Conservation (phyloP, 768 basidiomycete genomes). For the Mycena alexandri region DNA sequence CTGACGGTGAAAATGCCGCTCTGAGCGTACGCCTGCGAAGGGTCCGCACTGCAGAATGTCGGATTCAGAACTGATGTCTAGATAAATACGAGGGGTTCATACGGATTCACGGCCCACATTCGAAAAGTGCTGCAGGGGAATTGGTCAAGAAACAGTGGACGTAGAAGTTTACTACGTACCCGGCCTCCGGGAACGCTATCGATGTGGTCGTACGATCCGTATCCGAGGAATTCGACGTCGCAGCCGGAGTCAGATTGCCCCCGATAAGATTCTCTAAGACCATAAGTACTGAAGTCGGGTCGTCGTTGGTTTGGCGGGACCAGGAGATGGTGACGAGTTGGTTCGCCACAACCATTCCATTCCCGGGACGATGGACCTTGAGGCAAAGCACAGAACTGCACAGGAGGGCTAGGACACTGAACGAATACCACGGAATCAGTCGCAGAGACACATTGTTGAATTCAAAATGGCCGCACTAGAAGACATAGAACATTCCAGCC, state of each 20-base stretch:
- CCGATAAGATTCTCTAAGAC: slow-evolving; percentile 14
- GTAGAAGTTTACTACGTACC: slow-evolving; percentile 2
- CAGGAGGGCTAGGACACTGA: slow-evolving; percentile 30
- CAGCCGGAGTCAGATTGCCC: not conserved
- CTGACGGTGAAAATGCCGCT: too few relatives aligned
- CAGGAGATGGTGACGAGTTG: not conserved
- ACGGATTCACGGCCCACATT: too few relatives aligned
- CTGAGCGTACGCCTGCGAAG: too few relatives aligned
- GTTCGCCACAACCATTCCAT: not conserved
- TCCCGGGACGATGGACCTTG: slow-evolving; percentile 13
- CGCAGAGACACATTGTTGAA: not conserved
- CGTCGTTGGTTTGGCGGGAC: not conserved
- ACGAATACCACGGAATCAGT: not conserved
- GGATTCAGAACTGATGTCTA: too few relatives aligned
- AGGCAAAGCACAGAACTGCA: slow-evolving; percentile 11
- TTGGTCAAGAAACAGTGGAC: too few relatives aligned
- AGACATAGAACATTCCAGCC: slow-evolving; percentile 33
- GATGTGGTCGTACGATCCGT: not conserved
- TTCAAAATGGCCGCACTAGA: slow-evolving; percentile 12
- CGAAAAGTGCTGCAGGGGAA: too few relatives aligned
- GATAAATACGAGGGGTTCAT: too few relatives aligned
- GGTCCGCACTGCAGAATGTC: too few relatives aligned
- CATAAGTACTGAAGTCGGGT: slow-evolving; percentile 3
- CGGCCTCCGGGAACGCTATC: slow-evolving; percentile 4
- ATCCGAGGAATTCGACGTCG: not conserved